phyloP scores from a whole-genome alignment of 768 basidiomycete genomes.

The Tylopilus felleus region DNA sequence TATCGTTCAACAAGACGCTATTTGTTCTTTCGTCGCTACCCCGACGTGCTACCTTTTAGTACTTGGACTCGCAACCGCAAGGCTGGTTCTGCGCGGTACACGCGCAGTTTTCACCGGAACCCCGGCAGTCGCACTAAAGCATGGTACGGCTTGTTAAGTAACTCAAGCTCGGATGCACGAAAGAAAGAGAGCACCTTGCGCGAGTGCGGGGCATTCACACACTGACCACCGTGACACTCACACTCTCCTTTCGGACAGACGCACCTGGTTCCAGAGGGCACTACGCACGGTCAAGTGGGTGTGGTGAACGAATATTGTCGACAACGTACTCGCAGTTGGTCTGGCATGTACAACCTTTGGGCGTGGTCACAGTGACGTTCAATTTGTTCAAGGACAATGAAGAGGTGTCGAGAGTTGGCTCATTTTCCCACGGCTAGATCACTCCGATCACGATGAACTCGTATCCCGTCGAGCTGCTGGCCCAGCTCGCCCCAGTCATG shows the following conservation, averaged over 20 bases:
- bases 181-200: slow-evolving; percentile 10
- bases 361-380: slow-evolving; percentile 22
- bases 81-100: slow-evolving; percentile 14
- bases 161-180: background rate
- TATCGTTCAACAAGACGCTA: slow-evolving; percentile 5
- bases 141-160: background rate
- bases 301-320: too few relatives aligned
- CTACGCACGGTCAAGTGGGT: slow-evolving; percentile 12
- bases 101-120: slow-evolving; percentile 13
- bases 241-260: slow-evolving; percentile 30
- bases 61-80: slow-evolving; percentile 21
- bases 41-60: background rate
- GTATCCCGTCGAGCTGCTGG: slow-evolving; percentile 84
- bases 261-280: slow-evolving; percentile 30
- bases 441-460: slow-evolving; percentile 65
- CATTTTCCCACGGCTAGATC: background rate
- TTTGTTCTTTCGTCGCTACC: background rate
- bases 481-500: slow-evolving; percentile 91
- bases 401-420: too few relatives aligned
- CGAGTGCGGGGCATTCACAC: slow-evolving; percentile 29
- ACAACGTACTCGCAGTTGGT: slow-evolving; percentile 26
- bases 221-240: slow-evolving; percentile 27
- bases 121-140: slow-evolving; percentile 23
- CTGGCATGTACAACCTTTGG: slow-evolving; percentile 27
- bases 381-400: too few relatives aligned